A percentile compares a stretch with the other conserved stretches of the same genome.
phyloP scores from a whole-genome alignment of 2,329 filamentous ascomycete species.

The Beauveria varroae region DNA sequence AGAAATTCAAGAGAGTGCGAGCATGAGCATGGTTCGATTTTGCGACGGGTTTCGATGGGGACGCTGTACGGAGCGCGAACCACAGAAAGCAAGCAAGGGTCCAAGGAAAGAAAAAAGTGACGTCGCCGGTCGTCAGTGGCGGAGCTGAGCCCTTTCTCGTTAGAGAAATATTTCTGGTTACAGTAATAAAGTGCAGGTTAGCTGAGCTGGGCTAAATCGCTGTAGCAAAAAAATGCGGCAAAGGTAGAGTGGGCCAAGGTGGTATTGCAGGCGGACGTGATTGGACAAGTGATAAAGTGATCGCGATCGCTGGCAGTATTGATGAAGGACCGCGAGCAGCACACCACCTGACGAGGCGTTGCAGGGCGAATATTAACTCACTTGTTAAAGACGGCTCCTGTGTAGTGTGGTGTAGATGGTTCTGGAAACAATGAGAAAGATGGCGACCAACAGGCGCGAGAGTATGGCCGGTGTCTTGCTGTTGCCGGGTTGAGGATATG shows the following conservation, averaged over 20 bases:
- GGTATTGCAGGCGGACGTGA: background rate
- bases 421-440: background rate
- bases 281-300: background rate
- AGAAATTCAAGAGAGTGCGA: background rate
- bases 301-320: background rate
- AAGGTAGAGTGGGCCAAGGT: background rate
- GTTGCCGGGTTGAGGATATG: background rate
- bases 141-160: background rate
- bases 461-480: background rate
- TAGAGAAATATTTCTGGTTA: background rate
- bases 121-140: slow-evolving; percentile 6
- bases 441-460: background rate
- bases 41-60: background rate
- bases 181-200: background rate
- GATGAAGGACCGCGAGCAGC: background rate
- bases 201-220: background rate
- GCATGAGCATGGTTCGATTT: slow-evolving; percentile 9
- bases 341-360: background rate
- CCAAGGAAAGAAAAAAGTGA: background rate
- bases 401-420: background rate
- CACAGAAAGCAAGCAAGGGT: background rate
- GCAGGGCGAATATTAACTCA: background rate
- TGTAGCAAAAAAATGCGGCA: background rate
- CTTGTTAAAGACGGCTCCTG: background rate
- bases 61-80: slow-evolving; percentile 1